Evolutionary conservation across 805 yeast species (phyloP).

Genomic region (Candida manassasensis): DNA sequence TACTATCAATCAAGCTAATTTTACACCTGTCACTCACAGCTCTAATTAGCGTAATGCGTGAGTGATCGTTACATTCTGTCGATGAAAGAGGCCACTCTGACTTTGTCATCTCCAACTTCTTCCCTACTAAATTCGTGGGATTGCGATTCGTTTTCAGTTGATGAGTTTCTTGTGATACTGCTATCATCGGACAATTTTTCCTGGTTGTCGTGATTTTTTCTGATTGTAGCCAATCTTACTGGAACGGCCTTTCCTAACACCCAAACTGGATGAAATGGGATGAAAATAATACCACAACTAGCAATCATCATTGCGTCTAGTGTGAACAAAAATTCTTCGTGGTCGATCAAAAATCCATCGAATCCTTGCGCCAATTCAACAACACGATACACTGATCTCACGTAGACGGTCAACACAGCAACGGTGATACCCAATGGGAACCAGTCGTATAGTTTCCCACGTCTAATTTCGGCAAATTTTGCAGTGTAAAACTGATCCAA

Average conservation of each 20-base stretch:
- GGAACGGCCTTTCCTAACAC: constrained; percentile 35
- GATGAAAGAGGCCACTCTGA: no score
- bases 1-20: no score
- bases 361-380: constrained; percentile 36
- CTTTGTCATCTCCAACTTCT: no score
- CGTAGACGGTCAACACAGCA: constrained; percentile 27
- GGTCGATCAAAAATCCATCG: constrained; percentile 28
- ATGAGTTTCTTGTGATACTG: no score
- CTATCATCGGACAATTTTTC: constrained; percentile 7
- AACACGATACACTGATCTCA: constrained; percentile 32
- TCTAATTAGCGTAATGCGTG: no score
- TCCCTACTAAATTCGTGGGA: no score
- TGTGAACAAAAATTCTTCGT: constrained; percentile 31
- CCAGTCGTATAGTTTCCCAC: constrained; percentile 18
- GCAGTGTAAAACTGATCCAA: constrained; percentile 27
- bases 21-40: no score
- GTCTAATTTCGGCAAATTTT: constrained; percentile 18
- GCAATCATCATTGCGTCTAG: constrained; percentile 36
- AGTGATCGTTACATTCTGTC: no score
- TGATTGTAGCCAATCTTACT: constrained; percentile 11
- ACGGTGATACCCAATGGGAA: constrained; percentile 28
- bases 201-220: constrained; percentile 9
- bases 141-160: no score
- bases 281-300: constrained; percentile 24
- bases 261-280: constrained; percentile 33